Conservation (phyloP, 2,329 filamentous ascomycete genomes). For the Fusarium sp. region DNA sequence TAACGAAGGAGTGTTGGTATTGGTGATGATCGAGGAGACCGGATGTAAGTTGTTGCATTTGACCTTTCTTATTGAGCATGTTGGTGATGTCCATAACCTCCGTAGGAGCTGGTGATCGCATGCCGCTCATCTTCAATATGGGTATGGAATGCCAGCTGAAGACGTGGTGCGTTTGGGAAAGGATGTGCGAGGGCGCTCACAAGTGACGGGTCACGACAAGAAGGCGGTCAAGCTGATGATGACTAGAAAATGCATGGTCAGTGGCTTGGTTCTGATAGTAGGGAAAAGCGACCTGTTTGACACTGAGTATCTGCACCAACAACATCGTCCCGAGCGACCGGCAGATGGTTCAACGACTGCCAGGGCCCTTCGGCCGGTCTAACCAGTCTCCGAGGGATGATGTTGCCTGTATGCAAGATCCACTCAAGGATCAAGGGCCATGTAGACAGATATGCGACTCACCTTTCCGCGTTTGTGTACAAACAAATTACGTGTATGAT, state of each 20-base stretch:
- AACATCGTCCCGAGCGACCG: conserved; percentile 8
- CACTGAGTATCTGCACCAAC: conserved; percentile 11
- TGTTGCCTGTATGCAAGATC: conserved; percentile 20
- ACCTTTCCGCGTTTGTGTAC: conserved; percentile 39
- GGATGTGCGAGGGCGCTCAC: conserved; percentile 39
- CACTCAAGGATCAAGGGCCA: conserved; percentile 18
- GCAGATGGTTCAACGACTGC: conserved; percentile 21
- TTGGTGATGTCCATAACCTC: conserved; percentile 66
- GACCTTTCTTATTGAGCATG: conserved; percentile 64
- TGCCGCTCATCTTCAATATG: conserved; percentile 50
- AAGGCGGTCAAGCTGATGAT: conserved; percentile 43
- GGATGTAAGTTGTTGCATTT: conserved; percentile 52
- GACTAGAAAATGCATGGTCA: conserved; percentile 38
- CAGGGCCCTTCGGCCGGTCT: conserved; percentile 11
- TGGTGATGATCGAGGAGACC: conserved; percentile 49
- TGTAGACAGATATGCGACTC: conserved; percentile 33
- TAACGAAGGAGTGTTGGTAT: conserved; percentile 51
- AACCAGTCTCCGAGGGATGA: conserved; percentile 12
- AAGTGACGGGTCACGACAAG: conserved; percentile 42
- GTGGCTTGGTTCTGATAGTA: conserved; percentile 13
- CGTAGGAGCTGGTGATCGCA: conserved; percentile 59
- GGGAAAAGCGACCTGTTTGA: conserved; percentile 4
- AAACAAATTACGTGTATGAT: conserved; percentile 42
- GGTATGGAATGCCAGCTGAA: conserved; percentile 31
- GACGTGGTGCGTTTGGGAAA: conserved; percentile 40